Evolutionary conservation across 2,329 filamentous ascomycete species (phyloP).

Genomic region (Colletotrichum phormii): DNA sequence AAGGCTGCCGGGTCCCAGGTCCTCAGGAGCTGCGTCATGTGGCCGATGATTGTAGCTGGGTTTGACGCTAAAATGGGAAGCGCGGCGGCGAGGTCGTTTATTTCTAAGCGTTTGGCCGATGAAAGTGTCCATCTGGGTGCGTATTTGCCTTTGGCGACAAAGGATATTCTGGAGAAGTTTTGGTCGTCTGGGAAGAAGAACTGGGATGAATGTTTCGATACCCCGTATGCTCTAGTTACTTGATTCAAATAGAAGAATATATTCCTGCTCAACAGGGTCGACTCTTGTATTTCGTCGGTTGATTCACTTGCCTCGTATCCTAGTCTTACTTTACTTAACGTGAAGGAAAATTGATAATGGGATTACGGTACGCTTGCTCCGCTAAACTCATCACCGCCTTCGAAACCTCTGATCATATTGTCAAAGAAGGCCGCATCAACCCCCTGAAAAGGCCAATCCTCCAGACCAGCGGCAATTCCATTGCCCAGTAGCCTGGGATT

Average conservation of each 20-base stretch:
- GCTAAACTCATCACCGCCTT: not conserved
- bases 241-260: not conserved
- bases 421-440: conserved; percentile 49
- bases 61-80: conserved; percentile 10
- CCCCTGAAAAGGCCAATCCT: conserved; percentile 49
- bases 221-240: conserved; percentile 8
- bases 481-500: conserved; percentile 21
- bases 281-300: too few species aligned
- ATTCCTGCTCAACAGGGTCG: too few species aligned
- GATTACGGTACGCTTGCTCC: not conserved
- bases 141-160: conserved; percentile 4
- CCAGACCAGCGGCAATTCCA: conserved; percentile 38
- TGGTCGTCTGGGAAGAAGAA: not conserved
- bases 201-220: conserved; percentile 31
- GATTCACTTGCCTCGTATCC: not conserved
- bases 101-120: not conserved
- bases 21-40: not conserved
- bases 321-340: too few species aligned
- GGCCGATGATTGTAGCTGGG: conserved; percentile 22
- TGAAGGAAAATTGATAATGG: not conserved
- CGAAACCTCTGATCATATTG: conserved; percentile 27
- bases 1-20: not conserved
- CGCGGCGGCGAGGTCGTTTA: not conserved
- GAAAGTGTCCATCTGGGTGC: not conserved
- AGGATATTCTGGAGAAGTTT: conserved; percentile 11